phyloP scores from a whole-genome alignment of 768 basidiomycete genomes.

The Mycena crocata region DNA sequence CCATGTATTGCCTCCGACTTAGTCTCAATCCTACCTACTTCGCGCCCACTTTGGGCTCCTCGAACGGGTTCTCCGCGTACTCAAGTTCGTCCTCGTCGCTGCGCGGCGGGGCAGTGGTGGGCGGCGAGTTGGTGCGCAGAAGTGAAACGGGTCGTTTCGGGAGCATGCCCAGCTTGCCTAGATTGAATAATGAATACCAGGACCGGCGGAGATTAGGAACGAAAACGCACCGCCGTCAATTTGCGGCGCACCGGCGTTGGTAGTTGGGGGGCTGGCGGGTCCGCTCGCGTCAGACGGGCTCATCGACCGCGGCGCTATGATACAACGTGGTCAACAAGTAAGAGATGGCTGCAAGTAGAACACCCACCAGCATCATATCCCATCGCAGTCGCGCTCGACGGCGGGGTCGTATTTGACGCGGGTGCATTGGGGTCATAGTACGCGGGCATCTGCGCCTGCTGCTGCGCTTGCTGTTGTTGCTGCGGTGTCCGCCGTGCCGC shows the following conservation, averaged over 20 bases:
- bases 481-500: too few relatives aligned
- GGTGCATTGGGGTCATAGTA: slow-evolving; percentile 50
- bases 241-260: slow-evolving; percentile 34
- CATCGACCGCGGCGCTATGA: not conserved
- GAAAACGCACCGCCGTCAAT: slow-evolving; percentile 48
- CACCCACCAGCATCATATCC: slow-evolving; percentile 30
- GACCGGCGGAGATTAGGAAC: too few relatives aligned
- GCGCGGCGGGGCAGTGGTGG: slow-evolving; percentile 31
- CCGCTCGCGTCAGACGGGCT: not conserved
- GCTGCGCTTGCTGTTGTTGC: slow-evolving; percentile 31
- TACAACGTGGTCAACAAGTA: too few relatives aligned
- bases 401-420: not conserved
- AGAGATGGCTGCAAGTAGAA: too few relatives aligned
- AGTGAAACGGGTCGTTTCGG: slow-evolving; percentile 82
- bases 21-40: too few relatives aligned
- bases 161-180: slow-evolving; percentile 76
- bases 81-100: slow-evolving; percentile 69
- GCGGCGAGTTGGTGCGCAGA: slow-evolving; percentile 45
- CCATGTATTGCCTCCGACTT: too few relatives aligned
- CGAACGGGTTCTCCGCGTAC: slow-evolving; percentile 82
- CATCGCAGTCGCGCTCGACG: not conserved
- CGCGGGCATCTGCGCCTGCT: slow-evolving; percentile 39
- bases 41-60: slow-evolving; percentile 63
- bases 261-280: slow-evolving; percentile 34
- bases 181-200: not conserved